These are phyloP conservation scores for Schoenoplectus triqueter DNA, from an alignment of 202 grass and related monocot species.

Conservation along the genomic window DNA sequence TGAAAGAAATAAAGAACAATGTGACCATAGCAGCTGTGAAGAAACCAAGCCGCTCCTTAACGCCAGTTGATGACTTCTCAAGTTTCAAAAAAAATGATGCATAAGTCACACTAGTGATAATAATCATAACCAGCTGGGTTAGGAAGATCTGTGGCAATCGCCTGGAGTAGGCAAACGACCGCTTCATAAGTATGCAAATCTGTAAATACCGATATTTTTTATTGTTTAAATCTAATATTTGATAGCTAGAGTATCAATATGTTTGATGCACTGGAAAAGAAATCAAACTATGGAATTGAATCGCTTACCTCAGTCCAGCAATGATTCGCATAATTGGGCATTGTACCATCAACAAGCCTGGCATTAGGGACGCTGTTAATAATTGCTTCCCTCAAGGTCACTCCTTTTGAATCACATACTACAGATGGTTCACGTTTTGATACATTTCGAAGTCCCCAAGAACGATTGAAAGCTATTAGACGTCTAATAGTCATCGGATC, in stretches of 20 bases:
- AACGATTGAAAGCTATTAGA: conserved; percentile 1
- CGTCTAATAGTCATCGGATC: not conserved
- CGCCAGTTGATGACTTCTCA: conserved; percentile 51
- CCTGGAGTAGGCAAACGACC: too few relatives aligned
- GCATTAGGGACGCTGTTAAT: not conserved
- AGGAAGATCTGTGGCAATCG: too few relatives aligned
- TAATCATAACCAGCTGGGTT: conserved; percentile 34
- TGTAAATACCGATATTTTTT: conserved; percentile 34
- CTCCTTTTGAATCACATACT: not conserved
- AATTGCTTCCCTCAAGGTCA: conserved; percentile 20
- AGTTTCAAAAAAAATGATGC: conserved; percentile 71
- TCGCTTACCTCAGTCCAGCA: conserved; percentile 10
- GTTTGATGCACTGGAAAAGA: not conserved
- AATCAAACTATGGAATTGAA: not conserved
- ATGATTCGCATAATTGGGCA: too few relatives aligned
- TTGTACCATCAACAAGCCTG: not conserved
- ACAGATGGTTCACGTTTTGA: not conserved
- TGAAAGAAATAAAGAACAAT: too few relatives aligned
- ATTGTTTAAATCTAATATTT: not conserved
- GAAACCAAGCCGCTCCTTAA: conserved; percentile 49
- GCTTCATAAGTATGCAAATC: conserved; percentile 42
- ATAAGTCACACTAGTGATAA: conserved; percentile 55
- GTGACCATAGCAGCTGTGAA: conserved; percentile 41
- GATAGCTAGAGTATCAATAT: not conserved
- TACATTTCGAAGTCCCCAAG: conserved; percentile 27